phyloP scores from a whole-genome alignment of 139 green algal genomes.

The Gonium pectorale region DNA sequence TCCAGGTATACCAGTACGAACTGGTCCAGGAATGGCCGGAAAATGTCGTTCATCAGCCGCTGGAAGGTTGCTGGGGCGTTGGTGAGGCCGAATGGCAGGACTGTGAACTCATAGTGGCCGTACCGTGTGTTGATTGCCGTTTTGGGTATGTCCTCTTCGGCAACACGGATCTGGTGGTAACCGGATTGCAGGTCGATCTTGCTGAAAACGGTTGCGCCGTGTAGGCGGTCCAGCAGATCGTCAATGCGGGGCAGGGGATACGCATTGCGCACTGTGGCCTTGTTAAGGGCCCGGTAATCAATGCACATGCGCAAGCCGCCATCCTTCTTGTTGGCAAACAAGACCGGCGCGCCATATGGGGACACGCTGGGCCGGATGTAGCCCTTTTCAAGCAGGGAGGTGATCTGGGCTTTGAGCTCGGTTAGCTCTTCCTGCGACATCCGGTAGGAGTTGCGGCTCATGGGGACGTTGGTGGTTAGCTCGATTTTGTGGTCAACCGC shows the following conservation, averaged over 20 bases:
- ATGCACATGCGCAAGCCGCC: too few relatives aligned
- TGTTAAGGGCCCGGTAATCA: too few relatives aligned
- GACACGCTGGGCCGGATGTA: too few relatives aligned
- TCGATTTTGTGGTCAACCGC: background rate
- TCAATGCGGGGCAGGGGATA: constrained; percentile 41
- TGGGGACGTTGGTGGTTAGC: background rate
- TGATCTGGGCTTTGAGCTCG: background rate
- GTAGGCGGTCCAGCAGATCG: constrained; percentile 36
- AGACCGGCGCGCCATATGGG: too few relatives aligned
- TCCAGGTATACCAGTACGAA: constrained; percentile 67
- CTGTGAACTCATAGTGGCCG: constrained; percentile 50
- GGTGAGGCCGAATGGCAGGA: constrained; percentile 39
- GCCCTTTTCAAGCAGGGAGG: too few relatives aligned
- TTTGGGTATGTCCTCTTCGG: constrained; percentile 18
- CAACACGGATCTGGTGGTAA: constrained; percentile 14
- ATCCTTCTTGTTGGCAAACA: too few relatives aligned
- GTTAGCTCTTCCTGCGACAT: background rate
- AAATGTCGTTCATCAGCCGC: constrained; percentile 53
- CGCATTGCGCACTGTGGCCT: background rate
- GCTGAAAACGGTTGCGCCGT: constrained; percentile 8
- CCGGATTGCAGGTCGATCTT: background rate
- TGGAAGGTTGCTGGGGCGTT: constrained; percentile 30
- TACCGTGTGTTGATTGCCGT: constrained; percentile 43
- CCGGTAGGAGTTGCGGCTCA: background rate
- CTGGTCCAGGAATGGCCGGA: constrained; percentile 45